A percentile compares a stretch with the other conserved stretches of the same genome.
Conservation (phyloP, 2,329 filamentous ascomycete genomes). For the Hortaea sp. region DNA sequence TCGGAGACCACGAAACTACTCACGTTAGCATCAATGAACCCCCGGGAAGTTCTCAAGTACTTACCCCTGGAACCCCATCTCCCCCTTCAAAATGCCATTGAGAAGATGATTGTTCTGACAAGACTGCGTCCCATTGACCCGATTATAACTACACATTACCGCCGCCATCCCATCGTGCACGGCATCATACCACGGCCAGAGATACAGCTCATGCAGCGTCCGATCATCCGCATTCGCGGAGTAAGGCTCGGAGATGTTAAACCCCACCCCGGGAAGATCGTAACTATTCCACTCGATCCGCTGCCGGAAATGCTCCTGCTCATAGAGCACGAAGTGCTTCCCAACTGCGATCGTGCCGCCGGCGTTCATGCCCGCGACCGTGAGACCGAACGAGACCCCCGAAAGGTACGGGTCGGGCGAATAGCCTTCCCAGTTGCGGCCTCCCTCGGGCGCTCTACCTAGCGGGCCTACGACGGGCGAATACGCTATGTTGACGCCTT, state of each 20-base stretch:
- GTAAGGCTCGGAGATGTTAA: constrained; percentile 19
- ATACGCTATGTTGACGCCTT: constrained; percentile 32
- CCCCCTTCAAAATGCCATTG: constrained; percentile 56
- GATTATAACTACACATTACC: constrained; percentile 66
- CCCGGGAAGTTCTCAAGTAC: constrained; percentile 18
- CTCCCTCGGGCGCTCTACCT: constrained; percentile 17
- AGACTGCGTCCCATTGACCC: constrained; percentile 57
- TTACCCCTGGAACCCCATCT: constrained; percentile 31
- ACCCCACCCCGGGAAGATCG: neutral
- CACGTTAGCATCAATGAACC: no score
- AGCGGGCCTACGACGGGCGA: constrained; percentile 60
- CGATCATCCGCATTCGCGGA: constrained; percentile 35
- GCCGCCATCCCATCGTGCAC: constrained; percentile 55
- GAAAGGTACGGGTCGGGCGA: constrained; percentile 11
- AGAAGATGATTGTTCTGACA: constrained; percentile 54
- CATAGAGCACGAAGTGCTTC: constrained; percentile 48
- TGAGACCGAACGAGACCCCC: constrained; percentile 10
- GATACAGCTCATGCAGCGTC: constrained; percentile 15
- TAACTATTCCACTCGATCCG: constrained; percentile 36
- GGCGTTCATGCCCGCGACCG: constrained; percentile 16
- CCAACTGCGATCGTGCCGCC: constrained; percentile 30
- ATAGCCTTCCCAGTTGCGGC: constrained; percentile 13
- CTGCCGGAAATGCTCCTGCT: constrained; percentile 37
- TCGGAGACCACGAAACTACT: constrained; percentile 39
- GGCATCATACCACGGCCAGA: constrained; percentile 55